A percentile compares a stretch with the other conserved stretches of the same genome.
phyloP scores from a whole-genome alignment of 306 rosid genomes.

The Lathyrus oleraceus region DNA sequence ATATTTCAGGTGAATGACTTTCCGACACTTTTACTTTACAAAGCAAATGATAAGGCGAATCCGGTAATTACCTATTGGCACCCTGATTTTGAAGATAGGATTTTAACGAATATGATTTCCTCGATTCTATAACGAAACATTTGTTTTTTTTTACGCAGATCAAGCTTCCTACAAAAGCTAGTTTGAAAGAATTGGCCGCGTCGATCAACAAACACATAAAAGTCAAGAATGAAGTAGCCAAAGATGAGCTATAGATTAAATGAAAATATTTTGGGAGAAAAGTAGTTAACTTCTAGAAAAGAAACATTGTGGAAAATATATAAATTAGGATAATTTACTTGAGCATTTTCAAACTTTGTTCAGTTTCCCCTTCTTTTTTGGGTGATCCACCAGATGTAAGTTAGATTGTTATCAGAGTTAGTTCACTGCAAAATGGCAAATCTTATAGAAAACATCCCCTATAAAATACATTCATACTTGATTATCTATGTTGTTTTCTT shows the following conservation, averaged over 20 bases:
- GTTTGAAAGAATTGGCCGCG: slow-evolving; percentile 83
- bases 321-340: slow-evolving; percentile 6
- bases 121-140: background rate
- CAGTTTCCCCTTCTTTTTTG: background rate
- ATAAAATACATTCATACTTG: too few relatives aligned
- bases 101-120: background rate
- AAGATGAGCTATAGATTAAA: slow-evolving; percentile 71
- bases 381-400: background rate
- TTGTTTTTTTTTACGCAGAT: slow-evolving; percentile 53
- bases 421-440: slow-evolving; percentile 19
- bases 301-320: slow-evolving; percentile 1
- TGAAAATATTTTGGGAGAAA: slow-evolving; percentile 5
- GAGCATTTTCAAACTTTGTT: slow-evolving; percentile 4
- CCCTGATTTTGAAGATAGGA: background rate
- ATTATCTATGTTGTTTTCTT: too few relatives aligned
- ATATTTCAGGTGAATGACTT: slow-evolving; percentile 67
- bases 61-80: slow-evolving; percentile 57
- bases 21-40: slow-evolving; percentile 73
- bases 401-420: slow-evolving; percentile 7
- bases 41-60: slow-evolving; percentile 61
- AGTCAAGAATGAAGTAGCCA: slow-evolving; percentile 45
- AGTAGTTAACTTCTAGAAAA: slow-evolving; percentile 7
- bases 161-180: slow-evolving; percentile 64
- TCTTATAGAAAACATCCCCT: too few relatives aligned
- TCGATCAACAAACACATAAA: slow-evolving; percentile 67